A percentile compares a stretch with the other conserved stretches of the same genome.
These are phyloP conservation scores for Hypoxylon subgilvum DNA, from an alignment of 495 filamentous ascomycete genomes.

Conservation along the genomic window DNA sequence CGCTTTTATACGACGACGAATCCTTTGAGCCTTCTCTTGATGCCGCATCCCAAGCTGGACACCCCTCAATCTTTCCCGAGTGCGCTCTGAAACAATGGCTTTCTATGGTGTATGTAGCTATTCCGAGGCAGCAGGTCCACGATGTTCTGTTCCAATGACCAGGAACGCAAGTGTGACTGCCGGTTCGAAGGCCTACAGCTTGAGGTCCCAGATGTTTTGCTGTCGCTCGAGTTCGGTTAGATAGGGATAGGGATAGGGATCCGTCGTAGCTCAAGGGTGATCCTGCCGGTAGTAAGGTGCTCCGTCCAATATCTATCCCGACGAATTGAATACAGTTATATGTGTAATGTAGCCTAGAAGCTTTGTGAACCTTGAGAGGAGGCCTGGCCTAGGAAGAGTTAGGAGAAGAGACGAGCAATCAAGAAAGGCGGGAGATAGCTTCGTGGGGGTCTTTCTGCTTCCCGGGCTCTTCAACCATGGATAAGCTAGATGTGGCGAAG, in stretches of 20 bases:
- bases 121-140: slow-evolving; percentile 1
- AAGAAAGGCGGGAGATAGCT: slow-evolving; percentile 27
- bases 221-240: slow-evolving; percentile 12
- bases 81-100: slow-evolving; percentile 7
- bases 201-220: slow-evolving; percentile 1
- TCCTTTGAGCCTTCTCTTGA: slow-evolving; percentile 6
- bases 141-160: neutral
- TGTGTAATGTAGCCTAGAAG: slow-evolving; percentile 11
- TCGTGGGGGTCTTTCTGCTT: slow-evolving; percentile 35
- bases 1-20: slow-evolving; percentile 12
- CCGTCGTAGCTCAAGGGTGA: slow-evolving; percentile 9
- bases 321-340: slow-evolving; percentile 21
- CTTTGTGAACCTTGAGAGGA: slow-evolving; percentile 10
- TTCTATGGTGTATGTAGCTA: slow-evolving; percentile 1
- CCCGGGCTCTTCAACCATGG: slow-evolving; percentile 26
- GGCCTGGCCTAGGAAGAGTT: slow-evolving; percentile 14
- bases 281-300: slow-evolving; percentile 11
- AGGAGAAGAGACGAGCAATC: slow-evolving; percentile 24
- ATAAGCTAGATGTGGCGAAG: slow-evolving; percentile 24
- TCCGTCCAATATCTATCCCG: slow-evolving; percentile 4
- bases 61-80: neutral
- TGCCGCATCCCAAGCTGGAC: neutral
- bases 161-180: neutral
- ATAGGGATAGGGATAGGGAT: neutral
- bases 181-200: slow-evolving; percentile 2